Evolutionary conservation across 2,329 filamentous ascomycete species (phyloP), one percentile per base, ranked within the genome.

Genomic region (Pestalotiopsis fici): DNA sequence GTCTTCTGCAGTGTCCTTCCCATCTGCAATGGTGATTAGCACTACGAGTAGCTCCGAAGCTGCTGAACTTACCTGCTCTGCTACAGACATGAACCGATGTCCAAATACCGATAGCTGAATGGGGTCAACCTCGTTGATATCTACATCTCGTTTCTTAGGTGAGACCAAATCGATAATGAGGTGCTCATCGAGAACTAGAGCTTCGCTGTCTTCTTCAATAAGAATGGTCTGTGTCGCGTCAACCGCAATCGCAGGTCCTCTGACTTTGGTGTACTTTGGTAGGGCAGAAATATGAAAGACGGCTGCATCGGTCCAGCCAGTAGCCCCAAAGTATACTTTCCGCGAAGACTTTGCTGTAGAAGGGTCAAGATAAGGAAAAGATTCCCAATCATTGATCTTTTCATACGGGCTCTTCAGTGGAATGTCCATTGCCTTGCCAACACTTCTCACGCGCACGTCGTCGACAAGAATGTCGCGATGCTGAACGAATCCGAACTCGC

Each of bases 51-150:
- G 11, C 15, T 4, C 1, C 13, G 55, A 57, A 15, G 13, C 27
- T 31, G 55, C 23, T n/a, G 7, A 31, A 15, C 55, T 18, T 18
- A 57, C 55, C 55, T 57, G 92, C 77, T 95, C 92, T 0, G 92
- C 92, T 69, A 95, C 93, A 2, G 90, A 89, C 92, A 95, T 95
- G 80, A 95, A 95, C 1, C 92, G 85, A 76, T 94, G 91, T 0
- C 89, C 90, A 73, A 95, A 95, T 67, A 95, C 91, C 71, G 88
- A 91, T 1, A 95, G 83, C 76, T 92, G 86, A 71, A 95, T 91
- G 0, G 91, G 92, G 74, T 94, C 90, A 28, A 87, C 84, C 43
- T 78, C 69, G 31, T 70, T 27, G 4, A 13, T 57, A 1, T 23
- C 55, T 69, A 89, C 92, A 61, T 89, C 83, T 66, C 64, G 50